Percentiles rank a stretch among this genome's conserved stretches.
phyloP scores from a whole-genome alignment of 768 basidiomycete species.

The Dioszegia crocea region DNA sequence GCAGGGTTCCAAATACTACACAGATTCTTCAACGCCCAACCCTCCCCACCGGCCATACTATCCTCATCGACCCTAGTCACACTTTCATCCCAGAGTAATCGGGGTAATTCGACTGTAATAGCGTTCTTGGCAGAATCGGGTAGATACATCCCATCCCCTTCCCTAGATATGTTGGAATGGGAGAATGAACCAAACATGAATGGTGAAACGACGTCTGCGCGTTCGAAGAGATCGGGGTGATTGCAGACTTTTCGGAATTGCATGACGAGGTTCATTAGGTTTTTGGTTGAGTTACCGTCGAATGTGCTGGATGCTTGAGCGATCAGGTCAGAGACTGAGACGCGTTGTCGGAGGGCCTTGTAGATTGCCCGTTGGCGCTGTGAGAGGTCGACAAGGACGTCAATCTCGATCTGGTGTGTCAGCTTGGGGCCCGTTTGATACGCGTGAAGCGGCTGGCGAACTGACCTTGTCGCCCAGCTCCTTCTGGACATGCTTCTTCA shows the following conservation, averaged over 20 bases:
- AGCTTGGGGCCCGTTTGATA: neutral
- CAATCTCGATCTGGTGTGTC: constrained; percentile 78
- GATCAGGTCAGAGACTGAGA: constrained; percentile 88
- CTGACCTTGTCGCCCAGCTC: constrained; percentile 94
- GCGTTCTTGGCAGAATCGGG: constrained; percentile 85
- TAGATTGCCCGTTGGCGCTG: constrained; percentile 88
- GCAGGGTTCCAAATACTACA: constrained; percentile 89
- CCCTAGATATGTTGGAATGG: constrained; percentile 72
- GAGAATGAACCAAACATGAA: constrained; percentile 83
- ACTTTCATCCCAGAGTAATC: constrained; percentile 69
- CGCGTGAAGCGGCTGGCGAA: neutral
- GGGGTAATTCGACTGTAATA: constrained; percentile 72
- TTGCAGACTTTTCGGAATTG: constrained; percentile 99
- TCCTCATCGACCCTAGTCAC: constrained; percentile 61
- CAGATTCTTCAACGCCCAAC: constrained; percentile 60
- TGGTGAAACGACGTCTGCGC: constrained; percentile 90
- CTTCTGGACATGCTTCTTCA: constrained; percentile 98
- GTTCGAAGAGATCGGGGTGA: constrained; percentile 95
- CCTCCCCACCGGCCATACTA: constrained; percentile 56
- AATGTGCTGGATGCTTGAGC: constrained; percentile 81
- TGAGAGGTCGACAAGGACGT: constrained; percentile 89
- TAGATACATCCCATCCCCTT: constrained; percentile 75
- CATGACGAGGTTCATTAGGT: constrained; percentile 99
- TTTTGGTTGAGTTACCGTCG: constrained; percentile 67
- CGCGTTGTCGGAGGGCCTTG: constrained; percentile 80